These are phyloP conservation scores for Xylaria multiplex DNA, from an alignment of 2,329 filamentous ascomycete species.

Conservation along the genomic window DNA sequence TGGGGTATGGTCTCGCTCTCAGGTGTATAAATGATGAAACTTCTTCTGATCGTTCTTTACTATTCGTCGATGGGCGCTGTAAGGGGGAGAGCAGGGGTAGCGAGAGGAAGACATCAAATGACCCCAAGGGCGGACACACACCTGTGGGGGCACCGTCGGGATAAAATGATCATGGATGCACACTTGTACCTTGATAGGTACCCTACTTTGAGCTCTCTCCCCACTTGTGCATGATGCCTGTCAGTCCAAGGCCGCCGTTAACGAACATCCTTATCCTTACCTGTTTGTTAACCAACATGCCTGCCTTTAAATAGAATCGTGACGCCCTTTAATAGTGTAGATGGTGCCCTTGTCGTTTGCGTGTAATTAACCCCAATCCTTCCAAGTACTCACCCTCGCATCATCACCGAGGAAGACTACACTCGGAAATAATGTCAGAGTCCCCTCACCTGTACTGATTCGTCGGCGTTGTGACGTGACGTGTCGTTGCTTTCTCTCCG, in stretches of 20 bases:
- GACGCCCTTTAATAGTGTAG: constrained; percentile 9
- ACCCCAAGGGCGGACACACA: constrained; percentile 3
- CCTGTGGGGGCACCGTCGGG: constrained; percentile 19
- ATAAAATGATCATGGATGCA: constrained; percentile 14
- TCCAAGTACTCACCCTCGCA: constrained; percentile 4
- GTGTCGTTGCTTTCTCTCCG: constrained; percentile 9
- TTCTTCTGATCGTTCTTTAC: background rate
- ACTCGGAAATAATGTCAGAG: constrained; percentile 23
- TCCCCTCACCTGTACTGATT: constrained; percentile 12
- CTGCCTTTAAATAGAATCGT: constrained; percentile 16
- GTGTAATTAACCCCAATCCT: constrained; percentile 4
- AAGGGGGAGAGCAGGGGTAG: background rate
- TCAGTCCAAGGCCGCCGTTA: constrained; percentile 10
- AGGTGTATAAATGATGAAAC: background rate
- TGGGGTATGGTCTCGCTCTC: background rate
- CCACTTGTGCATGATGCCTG: constrained; percentile 19
- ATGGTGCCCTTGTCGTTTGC: constrained; percentile 10
- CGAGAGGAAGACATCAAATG: constrained; percentile 14
- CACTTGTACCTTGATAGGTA: constrained; percentile 12
- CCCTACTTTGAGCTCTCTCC: background rate
- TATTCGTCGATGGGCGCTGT: background rate
- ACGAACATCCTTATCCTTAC: constrained; percentile 17
- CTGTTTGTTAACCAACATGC: constrained; percentile 9
- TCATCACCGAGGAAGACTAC: constrained; percentile 10
- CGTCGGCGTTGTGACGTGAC: constrained; percentile 11